A percentile compares a stretch with the other conserved stretches of the same genome.
Conservation (phyloP, 768 basidiomycete species). For the Psilocybe azurescens region DNA sequence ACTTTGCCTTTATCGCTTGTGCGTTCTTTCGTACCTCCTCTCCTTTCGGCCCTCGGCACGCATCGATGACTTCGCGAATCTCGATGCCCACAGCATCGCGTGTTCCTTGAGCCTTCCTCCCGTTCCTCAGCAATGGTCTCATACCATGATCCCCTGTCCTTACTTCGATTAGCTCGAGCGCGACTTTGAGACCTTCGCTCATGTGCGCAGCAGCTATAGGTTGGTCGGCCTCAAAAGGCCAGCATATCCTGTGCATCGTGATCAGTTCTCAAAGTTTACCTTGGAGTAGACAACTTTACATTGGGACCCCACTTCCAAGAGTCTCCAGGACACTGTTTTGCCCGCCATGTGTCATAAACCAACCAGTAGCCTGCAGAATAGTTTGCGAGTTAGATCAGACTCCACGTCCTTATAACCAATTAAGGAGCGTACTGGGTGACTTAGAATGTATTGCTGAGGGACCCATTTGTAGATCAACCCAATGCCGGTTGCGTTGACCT, state of each 20-base stretch:
- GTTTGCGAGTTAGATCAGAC: neutral
- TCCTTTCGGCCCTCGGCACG: neutral
- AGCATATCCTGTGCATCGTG: neutral
- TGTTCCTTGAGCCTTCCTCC: neutral
- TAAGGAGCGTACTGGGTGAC: conserved; percentile 1
- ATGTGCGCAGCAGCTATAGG: neutral
- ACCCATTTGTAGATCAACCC: conserved; percentile 1
- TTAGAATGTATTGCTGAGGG: conserved; percentile 9
- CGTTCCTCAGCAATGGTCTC: neutral
- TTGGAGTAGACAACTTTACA: neutral
- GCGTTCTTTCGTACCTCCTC: neutral
- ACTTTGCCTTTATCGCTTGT: neutral
- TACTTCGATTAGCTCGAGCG: neutral
- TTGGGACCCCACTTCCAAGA: neutral
- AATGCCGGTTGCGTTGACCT: neutral
- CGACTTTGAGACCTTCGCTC: neutral
- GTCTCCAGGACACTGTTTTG: neutral
- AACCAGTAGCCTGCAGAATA: neutral
- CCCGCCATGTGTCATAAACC: neutral
- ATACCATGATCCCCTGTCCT: neutral
- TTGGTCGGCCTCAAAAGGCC: conserved; percentile 5
- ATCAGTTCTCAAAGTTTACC: neutral
- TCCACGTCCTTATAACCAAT: neutral
- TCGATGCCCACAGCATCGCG: neutral
- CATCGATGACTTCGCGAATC: neutral